These are phyloP conservation scores for Salvia hispanica DNA, from an alignment of 257 asterid genomes.

Conservation along the genomic window DNA sequence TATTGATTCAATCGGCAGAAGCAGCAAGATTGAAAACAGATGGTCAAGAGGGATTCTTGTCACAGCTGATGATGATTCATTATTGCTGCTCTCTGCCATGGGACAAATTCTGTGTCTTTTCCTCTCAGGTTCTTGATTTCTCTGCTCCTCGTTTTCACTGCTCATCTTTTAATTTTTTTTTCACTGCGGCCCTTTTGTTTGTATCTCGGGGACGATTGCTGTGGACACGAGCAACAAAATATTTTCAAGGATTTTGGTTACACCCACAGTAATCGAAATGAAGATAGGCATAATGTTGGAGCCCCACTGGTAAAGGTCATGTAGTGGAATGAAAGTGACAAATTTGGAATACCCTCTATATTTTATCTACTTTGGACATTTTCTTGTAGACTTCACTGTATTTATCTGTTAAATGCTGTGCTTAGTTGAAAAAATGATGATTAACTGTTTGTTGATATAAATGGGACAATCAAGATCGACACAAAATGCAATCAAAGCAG, in stretches of 20 bases:
- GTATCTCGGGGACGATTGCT: not conserved
- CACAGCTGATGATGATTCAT: slow-evolving; percentile 45
- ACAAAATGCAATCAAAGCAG: slow-evolving; percentile 13
- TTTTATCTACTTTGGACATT: slow-evolving; percentile 5
- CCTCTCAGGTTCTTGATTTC: slow-evolving; percentile 3
- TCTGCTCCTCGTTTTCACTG: slow-evolving; percentile 36
- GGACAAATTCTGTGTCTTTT: slow-evolving; percentile 31
- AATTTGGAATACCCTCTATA: slow-evolving; percentile 2
- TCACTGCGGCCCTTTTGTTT: slow-evolving; percentile 1
- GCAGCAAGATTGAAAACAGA: slow-evolving; percentile 66
- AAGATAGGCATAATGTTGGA: not conserved
- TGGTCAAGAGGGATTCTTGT: slow-evolving; percentile 65
- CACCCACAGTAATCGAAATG: not conserved
- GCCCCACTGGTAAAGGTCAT: slow-evolving; percentile 17
- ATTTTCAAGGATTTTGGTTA: not conserved
- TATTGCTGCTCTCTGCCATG: slow-evolving; percentile 58
- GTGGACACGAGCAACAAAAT: not conserved
- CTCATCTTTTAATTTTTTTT: slow-evolving; percentile 17
- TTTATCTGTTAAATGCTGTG: not conserved
- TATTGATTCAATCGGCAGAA: slow-evolving; percentile 74
- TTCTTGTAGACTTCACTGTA: not conserved
- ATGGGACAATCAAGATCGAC: not conserved
- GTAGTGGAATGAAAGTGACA: slow-evolving; percentile 17
- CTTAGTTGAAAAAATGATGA: not conserved
- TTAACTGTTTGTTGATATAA: not conserved